Base-by-base conservation (phyloP, 176 grass and related monocot genomes). In the Ensete glaucum region DNA sequence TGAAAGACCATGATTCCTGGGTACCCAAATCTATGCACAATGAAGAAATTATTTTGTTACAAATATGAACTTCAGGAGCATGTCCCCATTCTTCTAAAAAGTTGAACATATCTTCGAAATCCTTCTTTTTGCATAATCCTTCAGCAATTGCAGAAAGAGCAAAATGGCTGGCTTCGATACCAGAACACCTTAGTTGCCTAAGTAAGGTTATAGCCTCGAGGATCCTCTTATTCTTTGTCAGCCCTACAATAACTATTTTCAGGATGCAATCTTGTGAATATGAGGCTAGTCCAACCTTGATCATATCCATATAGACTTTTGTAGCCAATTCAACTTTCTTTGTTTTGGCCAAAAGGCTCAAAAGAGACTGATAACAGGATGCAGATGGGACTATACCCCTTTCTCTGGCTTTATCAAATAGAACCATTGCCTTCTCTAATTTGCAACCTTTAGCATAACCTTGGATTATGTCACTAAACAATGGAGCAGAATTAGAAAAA, bases 251-350 rank as follows among this genome's bases (percentile, higher is more conserved):
- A 85, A 87, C 88, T 85, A 73, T 81, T 82, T 91, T 78, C 25
- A 93, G 75, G 70, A 88, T 29, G 52, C 51, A 17, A 20, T 84
- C 83, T 82, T 90, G 56, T 2, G 82, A 87, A 83, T 73, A 85
- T 52, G 74, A 89, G 54, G 82, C 84, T 3, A 91, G 79, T 78
- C 90, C 88, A 83, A 83, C 88, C 69, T 91, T 72, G 74, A 98
- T 73, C 90, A 93, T 98, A 82, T 98, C 88, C 81, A 78, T 26
- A 89, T 89, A 98, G 70, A 93, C 80, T 87, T 69, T 98, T 51
- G 90, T 22, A 79, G 80, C 73, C 71, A 85, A 75, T 8, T 89
- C 77, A 57, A 81, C 48, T 76, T 98, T 85, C 73, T 60, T 34
- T 54, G 43, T 81, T 84, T 79, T 78, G 52, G 77, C 80, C 19